Conservation (phyloP, 1,284 basidiomycete species). For the Cryptococcus deneoformans region DNA sequence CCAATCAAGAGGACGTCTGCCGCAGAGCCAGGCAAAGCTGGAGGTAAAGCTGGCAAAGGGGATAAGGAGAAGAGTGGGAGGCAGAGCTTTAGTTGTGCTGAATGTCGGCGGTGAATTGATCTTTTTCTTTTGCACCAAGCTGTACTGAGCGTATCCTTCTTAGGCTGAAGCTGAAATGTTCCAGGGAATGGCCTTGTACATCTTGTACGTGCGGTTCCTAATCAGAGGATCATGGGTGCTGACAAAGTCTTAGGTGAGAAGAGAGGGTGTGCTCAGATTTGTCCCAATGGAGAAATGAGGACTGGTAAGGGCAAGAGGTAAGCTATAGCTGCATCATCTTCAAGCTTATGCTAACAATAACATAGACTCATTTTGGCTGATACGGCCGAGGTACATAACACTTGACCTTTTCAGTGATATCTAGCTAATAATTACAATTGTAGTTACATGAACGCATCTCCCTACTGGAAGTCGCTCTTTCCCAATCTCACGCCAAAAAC, state of each 20-base stretch:
- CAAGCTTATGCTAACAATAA: background rate
- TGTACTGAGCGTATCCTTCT: background rate
- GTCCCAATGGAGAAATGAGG: slow-evolving; percentile 43
- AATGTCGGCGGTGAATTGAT: slow-evolving; percentile 34
- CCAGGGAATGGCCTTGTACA: slow-evolving; percentile 43
- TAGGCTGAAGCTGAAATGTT: slow-evolving; percentile 45
- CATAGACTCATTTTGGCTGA: slow-evolving; percentile 43
- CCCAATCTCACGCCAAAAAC: slow-evolving; percentile 29
- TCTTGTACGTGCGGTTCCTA: slow-evolving; percentile 24
- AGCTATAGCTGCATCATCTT: slow-evolving; percentile 5
- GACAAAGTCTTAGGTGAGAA: slow-evolving; percentile 25
- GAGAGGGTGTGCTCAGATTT: slow-evolving; percentile 45
- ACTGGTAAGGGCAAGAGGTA: slow-evolving; percentile 44
- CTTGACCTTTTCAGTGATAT: background rate
- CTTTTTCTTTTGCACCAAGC: background rate
- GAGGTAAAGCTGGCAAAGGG: slow-evolving; percentile 1
- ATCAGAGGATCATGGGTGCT: background rate
- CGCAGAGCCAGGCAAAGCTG: background rate
- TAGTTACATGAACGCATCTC: slow-evolving; percentile 42
- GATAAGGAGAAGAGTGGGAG: slow-evolving; percentile 20
- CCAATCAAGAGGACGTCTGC: background rate
- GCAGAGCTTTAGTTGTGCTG: slow-evolving; percentile 40
- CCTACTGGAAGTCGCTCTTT: slow-evolving; percentile 41
- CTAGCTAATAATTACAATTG: background rate
- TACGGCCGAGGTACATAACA: slow-evolving; percentile 33